Evolutionary conservation across 106 monocot genomes (phyloP), one percentile per base, ranked within the genome.

Genomic region (Amphibolis antarctica): DNA sequence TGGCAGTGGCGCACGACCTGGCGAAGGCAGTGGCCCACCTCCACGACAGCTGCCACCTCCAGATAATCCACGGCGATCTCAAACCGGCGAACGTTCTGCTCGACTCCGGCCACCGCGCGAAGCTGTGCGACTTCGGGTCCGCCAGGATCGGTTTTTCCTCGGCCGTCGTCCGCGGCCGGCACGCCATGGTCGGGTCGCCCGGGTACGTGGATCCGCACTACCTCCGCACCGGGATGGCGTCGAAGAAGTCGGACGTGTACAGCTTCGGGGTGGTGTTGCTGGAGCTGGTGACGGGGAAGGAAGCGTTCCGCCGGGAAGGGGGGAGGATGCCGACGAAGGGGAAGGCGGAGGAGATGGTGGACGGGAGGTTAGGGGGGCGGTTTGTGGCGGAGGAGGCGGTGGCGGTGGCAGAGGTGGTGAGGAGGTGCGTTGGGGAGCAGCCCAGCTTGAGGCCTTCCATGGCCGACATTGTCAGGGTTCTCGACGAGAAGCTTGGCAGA

Each of bases 231-330:
- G 75, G 57, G n/a, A 45, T 66, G 51, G 17, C 45, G 28, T 81
- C 83, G 10, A 83, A 88, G 76, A 79, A 81, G 84, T 82, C 62
- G 68, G 84, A 88, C 63, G 88, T 85, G 59, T 88, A 88, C 63
- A 77, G 88, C 79, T 88, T 84, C 64, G 88, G 88, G 5, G 81
- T 88, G 60, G 62, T 88, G 55, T 18, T 85, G 31, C 60, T 85
- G 18, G 88, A 88, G 74, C 55, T 88, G 57, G 46, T 69, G 15
- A 59, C 69, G 28, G 69, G 69, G 28, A 19, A 15, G 27, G 58
- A 69, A 46, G 59, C 69, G 26, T 69, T 69, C 58, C 18, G 24
- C 44, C 26, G 19, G 29, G 52, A 59, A 44, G 28, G 1, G 17
- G 59, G 46, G 46, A 42, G 23, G 53, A 44, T 67, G 30, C 12